A percentile compares a stretch with the other conserved stretches of the same genome.
These are phyloP conservation scores for Kalanchoe fedtschenkoi DNA, from an alignment of 164 flowering plant genomes.

Conservation along the genomic window DNA sequence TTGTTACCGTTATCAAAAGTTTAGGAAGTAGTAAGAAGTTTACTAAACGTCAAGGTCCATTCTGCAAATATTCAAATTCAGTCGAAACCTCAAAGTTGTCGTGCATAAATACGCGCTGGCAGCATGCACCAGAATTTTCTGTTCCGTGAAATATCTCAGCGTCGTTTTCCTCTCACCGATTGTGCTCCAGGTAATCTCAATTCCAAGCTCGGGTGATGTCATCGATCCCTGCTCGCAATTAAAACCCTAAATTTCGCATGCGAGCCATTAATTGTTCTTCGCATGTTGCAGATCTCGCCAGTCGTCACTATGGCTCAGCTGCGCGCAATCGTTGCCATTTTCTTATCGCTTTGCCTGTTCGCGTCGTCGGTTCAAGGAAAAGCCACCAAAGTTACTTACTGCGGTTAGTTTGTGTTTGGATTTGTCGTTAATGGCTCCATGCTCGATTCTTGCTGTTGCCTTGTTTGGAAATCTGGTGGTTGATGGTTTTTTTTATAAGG, in stretches of 20 bases:
- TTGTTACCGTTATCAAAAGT: no score
- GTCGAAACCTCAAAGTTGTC: no score
- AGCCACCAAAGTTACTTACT: constrained; percentile 8
- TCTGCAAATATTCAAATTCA: no score
- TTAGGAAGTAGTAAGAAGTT: no score
- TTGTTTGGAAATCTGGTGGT: neutral
- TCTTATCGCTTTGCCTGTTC: neutral
- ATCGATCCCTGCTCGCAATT: neutral
- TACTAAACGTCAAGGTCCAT: no score
- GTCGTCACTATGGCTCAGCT: neutral
- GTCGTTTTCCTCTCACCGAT: no score
- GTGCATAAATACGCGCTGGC: no score
- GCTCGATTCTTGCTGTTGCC: neutral
- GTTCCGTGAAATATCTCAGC: no score
- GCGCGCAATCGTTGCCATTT: neutral
- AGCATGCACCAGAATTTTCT: no score
- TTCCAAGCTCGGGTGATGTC: neutral
- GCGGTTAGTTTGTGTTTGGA: constrained; percentile 10
- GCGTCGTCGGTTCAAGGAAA: neutral
- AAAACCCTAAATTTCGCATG: neutral
- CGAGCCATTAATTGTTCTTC: neutral
- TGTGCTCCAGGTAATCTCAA: neutral
- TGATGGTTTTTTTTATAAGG: no score
- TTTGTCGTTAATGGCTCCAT: neutral
- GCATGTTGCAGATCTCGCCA: neutral